These are phyloP conservation scores for Dendryphion nanum DNA, from an alignment of 2,329 filamentous ascomycete genomes.

Conservation along the genomic window DNA sequence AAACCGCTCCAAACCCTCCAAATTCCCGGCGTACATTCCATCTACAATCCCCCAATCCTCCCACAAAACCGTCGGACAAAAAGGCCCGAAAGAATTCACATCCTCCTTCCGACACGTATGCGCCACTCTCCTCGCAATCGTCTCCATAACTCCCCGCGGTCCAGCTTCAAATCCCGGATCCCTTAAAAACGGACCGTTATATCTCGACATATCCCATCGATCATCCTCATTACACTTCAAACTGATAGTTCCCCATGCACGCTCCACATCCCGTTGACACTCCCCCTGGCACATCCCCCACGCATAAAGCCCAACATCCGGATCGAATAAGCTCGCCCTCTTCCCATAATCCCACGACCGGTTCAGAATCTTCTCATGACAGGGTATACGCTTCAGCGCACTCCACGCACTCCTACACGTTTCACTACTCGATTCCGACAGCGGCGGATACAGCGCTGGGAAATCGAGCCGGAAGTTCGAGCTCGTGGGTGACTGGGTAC, in stretches of 20 bases:
- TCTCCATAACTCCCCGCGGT: conserved; percentile 5
- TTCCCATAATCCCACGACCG: conserved; percentile 12
- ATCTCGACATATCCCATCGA: conserved; percentile 6
- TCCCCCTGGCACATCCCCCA: conserved; percentile 1
- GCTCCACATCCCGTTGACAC: conserved; percentile 4
- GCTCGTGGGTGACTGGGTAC: no score
- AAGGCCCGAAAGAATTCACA: not conserved
- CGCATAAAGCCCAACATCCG: conserved; percentile 5
- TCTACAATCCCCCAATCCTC: conserved; percentile 10
- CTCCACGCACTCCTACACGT: conserved; percentile 8
- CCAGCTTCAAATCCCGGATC: conserved; percentile 8
- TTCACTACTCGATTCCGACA: not conserved
- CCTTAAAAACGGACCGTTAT: conserved; percentile 6
- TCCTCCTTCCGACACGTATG: conserved; percentile 6
- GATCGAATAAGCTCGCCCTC: conserved; percentile 9
- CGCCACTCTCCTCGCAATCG: conserved; percentile 4
- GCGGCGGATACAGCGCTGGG: conserved; percentile 5
- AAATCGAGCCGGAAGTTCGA: conserved; percentile 8
- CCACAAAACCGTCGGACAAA: conserved; percentile 6
- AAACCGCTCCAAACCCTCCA: conserved; percentile 8
- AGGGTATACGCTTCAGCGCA: conserved; percentile 4
- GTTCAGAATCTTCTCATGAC: conserved; percentile 14
- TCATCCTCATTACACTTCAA: conserved; percentile 11
- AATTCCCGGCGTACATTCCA: conserved; percentile 11
- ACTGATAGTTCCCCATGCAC: conserved; percentile 6